Evolutionary conservation across 2,329 filamentous ascomycete genomes (phyloP).

Genomic region (Cladosporium sp.): DNA sequence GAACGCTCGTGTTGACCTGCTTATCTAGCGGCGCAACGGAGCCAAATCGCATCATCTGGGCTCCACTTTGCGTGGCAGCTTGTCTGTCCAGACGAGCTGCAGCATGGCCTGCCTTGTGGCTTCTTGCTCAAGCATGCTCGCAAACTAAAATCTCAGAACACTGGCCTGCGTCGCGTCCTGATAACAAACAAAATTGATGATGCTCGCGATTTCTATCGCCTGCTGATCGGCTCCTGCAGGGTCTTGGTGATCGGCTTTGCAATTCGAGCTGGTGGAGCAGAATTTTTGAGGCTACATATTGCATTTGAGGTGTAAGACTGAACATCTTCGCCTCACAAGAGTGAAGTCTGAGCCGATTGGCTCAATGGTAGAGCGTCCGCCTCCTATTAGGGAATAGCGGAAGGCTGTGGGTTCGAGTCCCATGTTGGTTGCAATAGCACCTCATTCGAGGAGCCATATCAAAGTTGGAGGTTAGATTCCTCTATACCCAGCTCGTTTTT

Average conservation of each 20-base stretch:
- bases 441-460: neutral
- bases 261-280: too few species aligned
- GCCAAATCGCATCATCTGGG: conserved; percentile 5
- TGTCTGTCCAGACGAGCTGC: neutral
- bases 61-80: conserved; percentile 10
- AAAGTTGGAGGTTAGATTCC: neutral
- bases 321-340: neutral
- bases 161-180: too few species aligned
- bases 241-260: too few species aligned
- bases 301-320: too few species aligned
- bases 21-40: neutral
- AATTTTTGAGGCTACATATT: too few species aligned
- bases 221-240: too few species aligned
- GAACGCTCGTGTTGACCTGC: neutral
- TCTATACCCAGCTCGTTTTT: neutral
- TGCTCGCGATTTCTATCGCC: too few species aligned
- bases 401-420: conserved; percentile 28
- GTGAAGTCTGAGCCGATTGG: neutral
- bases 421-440: conserved; percentile 17
- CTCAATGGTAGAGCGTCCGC: conserved; percentile 15
- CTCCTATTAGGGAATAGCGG: conserved; percentile 12
- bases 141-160: too few species aligned
- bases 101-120: neutral
- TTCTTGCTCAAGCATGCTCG: neutral
- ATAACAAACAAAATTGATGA: too few species aligned